A percentile compares a stretch with the other conserved stretches of the same genome.
These are phyloP conservation scores for Penicillium sp. DNA, from an alignment of 2,329 filamentous ascomycete species.

Conservation along the genomic window DNA sequence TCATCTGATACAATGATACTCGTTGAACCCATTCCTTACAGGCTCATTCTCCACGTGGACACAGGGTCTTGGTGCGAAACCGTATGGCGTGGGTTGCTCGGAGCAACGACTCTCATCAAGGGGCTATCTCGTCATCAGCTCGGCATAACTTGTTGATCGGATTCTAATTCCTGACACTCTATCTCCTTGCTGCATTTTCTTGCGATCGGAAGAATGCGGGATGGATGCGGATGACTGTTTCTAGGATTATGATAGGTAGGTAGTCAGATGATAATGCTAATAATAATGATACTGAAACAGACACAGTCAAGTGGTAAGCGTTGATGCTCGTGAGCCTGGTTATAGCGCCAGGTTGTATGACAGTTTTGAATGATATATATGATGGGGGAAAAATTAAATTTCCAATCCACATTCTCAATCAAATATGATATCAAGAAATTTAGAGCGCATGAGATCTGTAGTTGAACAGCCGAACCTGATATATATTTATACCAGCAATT, in stretches of 20 bases:
- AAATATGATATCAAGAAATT: background rate
- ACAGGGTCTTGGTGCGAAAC: slow-evolving; percentile 8
- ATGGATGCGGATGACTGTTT: background rate
- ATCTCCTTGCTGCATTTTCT: slow-evolving; percentile 19
- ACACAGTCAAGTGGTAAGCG: background rate
- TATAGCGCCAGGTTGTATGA: background rate
- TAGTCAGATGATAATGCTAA: background rate
- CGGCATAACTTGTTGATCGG: slow-evolving; percentile 11
- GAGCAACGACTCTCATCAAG: slow-evolving; percentile 10
- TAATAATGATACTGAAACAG: background rate
- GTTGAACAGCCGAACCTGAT: background rate
- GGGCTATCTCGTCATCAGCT: slow-evolving; percentile 10
- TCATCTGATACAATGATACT: background rate
- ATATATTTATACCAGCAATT: background rate
- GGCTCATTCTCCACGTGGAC: slow-evolving; percentile 16
- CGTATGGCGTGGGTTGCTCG: slow-evolving; percentile 14
- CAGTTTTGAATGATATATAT: background rate
- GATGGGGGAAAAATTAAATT: no score
- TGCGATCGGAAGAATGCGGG: slow-evolving; percentile 14
- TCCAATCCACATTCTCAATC: background rate
- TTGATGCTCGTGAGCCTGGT: background rate
- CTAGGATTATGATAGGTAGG: background rate
- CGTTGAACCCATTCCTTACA: slow-evolving; percentile 13
- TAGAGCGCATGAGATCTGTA: background rate
- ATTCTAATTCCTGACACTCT: slow-evolving; percentile 6